Evolutionary conservation across 2,329 filamentous ascomycete genomes (phyloP), one percentile per base, ranked within the genome.

Genomic region (Claviceps pazoutovae): DNA sequence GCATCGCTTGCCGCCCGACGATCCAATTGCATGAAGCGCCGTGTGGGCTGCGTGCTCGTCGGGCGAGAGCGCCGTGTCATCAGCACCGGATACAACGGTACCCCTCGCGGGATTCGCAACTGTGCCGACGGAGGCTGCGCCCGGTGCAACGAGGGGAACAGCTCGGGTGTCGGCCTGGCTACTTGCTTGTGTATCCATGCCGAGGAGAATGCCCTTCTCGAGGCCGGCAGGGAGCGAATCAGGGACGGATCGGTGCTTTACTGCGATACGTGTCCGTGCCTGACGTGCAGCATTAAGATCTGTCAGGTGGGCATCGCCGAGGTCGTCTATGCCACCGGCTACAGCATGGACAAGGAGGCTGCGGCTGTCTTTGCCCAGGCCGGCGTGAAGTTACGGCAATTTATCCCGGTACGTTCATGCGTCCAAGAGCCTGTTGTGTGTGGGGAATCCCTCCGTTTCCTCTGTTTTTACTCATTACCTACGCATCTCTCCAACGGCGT

Each of bases 231-330:
- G 59, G 93, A 97, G 68, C 77, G 93, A 53, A 88, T 98, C 58
- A 75, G 88, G 19, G 84, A 88, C 51, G 86, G 83, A 4, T 80
- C 86, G 39, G 86, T 88, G 48, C 72, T 98, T 26, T 98, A 96
- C 69, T 96, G 90, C 68, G 88, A 96, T 64, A 96, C 90, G 58
- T 98, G 93, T 67, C 93, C 93, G 4, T 98, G 93, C 65, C 73
- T 98, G 66, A 98, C 93, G 2, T 98, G 93, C 68, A 95, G 88
- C 61, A 95, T 98, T 72, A 98, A 98, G 73, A 97, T 98, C 62
- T 87, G 88, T 21, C 93, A 98, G 71, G 88, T 97, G 7, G 93
- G 93, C 17, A 95, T 98, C 58, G 82, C 80, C 43, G 93, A 98
- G 73, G 93, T 98, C 14, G 90, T 98, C 14, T 98, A 95, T 62